Conservation (phyloP, 1,284 basidiomycete species). For the Cutaneotrichosporon sp. region DNA sequence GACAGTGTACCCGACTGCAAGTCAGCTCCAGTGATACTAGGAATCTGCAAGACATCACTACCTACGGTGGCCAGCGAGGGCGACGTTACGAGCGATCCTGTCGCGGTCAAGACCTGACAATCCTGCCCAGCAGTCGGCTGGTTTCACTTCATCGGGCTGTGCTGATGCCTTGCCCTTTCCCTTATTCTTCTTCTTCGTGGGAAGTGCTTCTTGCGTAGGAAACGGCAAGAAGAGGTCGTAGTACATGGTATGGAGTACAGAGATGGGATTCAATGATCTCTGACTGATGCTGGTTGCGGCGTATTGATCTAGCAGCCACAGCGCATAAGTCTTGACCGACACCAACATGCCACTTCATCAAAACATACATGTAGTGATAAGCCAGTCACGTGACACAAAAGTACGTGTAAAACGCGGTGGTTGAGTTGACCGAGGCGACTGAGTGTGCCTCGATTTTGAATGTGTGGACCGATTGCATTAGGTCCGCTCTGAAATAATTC, state of each 20-base stretch:
- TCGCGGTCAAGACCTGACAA: constrained; percentile 31
- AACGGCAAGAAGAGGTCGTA: constrained; percentile 47
- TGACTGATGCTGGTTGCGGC: too few species aligned
- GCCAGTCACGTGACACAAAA: not conserved
- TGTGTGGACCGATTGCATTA: too few species aligned
- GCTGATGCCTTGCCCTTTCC: constrained; percentile 32
- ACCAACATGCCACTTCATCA: too few species aligned
- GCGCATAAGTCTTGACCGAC: too few species aligned
- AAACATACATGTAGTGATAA: not conserved
- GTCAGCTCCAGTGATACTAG: too few species aligned
- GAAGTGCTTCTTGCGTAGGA: constrained; percentile 25
- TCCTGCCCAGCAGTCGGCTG: constrained; percentile 37
- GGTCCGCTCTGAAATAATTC: too few species aligned
- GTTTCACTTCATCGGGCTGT: not conserved
- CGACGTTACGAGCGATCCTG: constrained; percentile 30
- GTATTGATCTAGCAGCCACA: too few species aligned
- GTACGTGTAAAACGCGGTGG: constrained; percentile 1
- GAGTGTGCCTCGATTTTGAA: too few species aligned
- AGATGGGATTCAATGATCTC: too few species aligned
- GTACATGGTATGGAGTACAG: too few species aligned
- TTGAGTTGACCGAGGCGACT: too few species aligned
- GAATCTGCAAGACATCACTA: not conserved
- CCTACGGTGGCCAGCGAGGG: constrained; percentile 42
- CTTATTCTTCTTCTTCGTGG: constrained; percentile 21
- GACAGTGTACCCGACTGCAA: constrained; percentile 47